A percentile compares a stretch with the other conserved stretches of the same genome.
phyloP scores from a whole-genome alignment of 768 basidiomycete species.

The Calocera cornea region DNA sequence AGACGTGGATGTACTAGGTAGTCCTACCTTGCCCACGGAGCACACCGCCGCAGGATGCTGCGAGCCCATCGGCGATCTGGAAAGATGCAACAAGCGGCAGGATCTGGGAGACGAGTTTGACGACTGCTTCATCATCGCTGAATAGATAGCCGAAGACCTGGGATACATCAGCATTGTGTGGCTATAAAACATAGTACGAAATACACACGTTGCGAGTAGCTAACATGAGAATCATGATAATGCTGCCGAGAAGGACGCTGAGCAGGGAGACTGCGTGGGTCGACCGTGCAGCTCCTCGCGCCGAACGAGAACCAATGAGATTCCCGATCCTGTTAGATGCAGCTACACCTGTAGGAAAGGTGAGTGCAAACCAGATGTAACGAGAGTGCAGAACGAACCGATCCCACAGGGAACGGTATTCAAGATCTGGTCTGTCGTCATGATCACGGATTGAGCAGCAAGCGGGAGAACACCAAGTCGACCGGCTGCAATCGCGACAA shows the following conservation, averaged over 20 bases:
- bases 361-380: not conserved
- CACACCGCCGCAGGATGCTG: conserved; percentile 38
- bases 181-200: not conserved
- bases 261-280: conserved; percentile 52
- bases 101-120: conserved; percentile 33
- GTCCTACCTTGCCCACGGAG: conserved; percentile 35
- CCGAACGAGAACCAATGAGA: conserved; percentile 46
- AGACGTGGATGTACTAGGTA: not conserved
- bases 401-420: conserved; percentile 67
- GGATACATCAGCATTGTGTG: not conserved
- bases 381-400: conserved; percentile 22
- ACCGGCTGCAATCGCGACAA: conserved; percentile 65
- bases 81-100: conserved; percentile 45
- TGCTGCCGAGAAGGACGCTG: conserved; percentile 43
- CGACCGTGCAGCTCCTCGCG: conserved; percentile 39
- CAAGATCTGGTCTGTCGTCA: conserved; percentile 67
- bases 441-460: conserved; percentile 65
- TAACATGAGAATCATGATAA: conserved; percentile 49
- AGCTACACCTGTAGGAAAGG: conserved; percentile 37
- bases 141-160: conserved; percentile 56
- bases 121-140: conserved; percentile 49
- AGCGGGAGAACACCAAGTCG: conserved; percentile 51
- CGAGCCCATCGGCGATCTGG: conserved; percentile 42
- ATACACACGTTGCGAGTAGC: conserved; percentile 40
- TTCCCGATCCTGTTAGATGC: conserved; percentile 63